Evolutionary conservation across 176 grass and related monocot species (phyloP).

Genomic region (Tuctoria greenei): DNA sequence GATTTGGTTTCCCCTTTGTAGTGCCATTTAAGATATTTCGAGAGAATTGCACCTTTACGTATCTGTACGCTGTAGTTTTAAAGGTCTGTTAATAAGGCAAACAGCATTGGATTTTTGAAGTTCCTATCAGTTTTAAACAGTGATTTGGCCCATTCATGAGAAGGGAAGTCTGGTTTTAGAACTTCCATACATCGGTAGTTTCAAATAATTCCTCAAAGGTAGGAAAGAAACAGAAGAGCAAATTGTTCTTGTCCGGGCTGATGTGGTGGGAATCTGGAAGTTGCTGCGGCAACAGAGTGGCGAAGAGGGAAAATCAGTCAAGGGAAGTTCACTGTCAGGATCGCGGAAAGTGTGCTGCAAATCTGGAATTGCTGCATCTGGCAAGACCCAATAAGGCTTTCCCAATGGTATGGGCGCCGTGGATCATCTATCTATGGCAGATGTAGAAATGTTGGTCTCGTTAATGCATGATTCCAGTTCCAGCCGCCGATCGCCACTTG

Average conservation of each 20-base stretch:
- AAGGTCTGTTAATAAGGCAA: no score
- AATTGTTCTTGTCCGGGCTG: no score
- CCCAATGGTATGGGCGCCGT: not conserved
- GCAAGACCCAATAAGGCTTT: conserved; percentile 2
- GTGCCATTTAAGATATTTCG: not conserved
- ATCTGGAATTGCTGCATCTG: not conserved
- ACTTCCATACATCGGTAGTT: no score
- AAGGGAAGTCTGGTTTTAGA: no score
- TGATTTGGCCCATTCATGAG: no score
- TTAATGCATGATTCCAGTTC: not conserved
- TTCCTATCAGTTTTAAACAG: no score
- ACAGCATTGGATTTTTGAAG: no score
- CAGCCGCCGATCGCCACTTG: not conserved
- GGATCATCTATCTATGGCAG: not conserved
- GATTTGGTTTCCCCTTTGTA: not conserved
- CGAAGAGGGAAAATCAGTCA: not conserved
- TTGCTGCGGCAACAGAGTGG: not conserved
- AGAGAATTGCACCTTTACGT: not conserved
- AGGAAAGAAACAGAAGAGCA: no score
- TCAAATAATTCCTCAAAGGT: no score
- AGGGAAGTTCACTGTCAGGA: not conserved
- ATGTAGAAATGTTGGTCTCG: conserved; percentile 5
- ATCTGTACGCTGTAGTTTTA: no score
- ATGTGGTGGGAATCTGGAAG: not conserved
- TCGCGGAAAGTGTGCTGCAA: not conserved